These are phyloP conservation scores for Biscogniauxia marginata DNA, from an alignment of 2,329 filamentous ascomycete species.

Conservation along the genomic window DNA sequence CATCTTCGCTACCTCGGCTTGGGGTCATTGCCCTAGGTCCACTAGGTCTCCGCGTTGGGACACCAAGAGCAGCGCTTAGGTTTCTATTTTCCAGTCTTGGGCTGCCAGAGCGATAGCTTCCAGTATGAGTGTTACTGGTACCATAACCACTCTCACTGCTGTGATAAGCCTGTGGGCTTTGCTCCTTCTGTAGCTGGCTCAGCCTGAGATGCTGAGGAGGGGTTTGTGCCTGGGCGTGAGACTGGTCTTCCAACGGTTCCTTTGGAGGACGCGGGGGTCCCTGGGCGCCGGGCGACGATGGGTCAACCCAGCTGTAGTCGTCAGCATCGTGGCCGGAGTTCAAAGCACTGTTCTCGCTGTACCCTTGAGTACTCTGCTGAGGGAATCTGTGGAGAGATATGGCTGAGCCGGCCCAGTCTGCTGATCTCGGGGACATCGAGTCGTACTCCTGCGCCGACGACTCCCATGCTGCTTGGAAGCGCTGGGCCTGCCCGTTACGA, in stretches of 20 bases:
- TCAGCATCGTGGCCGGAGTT: conserved; percentile 36
- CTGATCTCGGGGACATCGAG: conserved; percentile 56
- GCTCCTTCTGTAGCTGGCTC: conserved; percentile 49
- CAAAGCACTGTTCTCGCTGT: conserved; percentile 46
- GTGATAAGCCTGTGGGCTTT: conserved; percentile 56
- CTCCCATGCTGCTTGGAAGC: conserved; percentile 72
- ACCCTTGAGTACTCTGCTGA: conserved; percentile 44
- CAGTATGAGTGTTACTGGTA: conserved; percentile 47
- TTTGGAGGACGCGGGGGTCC: conserved; percentile 61
- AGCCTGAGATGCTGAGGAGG: conserved; percentile 48
- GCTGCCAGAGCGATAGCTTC: conserved; percentile 47
- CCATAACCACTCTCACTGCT: conserved; percentile 55
- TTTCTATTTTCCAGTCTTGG: conserved; percentile 58
- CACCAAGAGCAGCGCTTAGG: conserved; percentile 51
- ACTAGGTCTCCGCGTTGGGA: conserved; percentile 54
- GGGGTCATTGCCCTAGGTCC: conserved; percentile 63
- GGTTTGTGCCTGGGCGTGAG: conserved; percentile 34
- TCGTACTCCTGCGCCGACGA: conserved; percentile 69
- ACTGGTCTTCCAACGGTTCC: conserved; percentile 52
- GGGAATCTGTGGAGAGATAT: conserved; percentile 57
- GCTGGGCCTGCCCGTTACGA: conserved; percentile 68
- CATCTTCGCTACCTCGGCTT: conserved; percentile 44
- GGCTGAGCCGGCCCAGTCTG: conserved; percentile 62
- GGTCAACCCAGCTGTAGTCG: conserved; percentile 40
- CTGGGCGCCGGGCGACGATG: conserved; percentile 42